A percentile compares a stretch with the other conserved stretches of the same genome.
These are phyloP conservation scores for Colletotrichum lentis DNA, from an alignment of 2,329 filamentous ascomycete species.

Conservation along the genomic window DNA sequence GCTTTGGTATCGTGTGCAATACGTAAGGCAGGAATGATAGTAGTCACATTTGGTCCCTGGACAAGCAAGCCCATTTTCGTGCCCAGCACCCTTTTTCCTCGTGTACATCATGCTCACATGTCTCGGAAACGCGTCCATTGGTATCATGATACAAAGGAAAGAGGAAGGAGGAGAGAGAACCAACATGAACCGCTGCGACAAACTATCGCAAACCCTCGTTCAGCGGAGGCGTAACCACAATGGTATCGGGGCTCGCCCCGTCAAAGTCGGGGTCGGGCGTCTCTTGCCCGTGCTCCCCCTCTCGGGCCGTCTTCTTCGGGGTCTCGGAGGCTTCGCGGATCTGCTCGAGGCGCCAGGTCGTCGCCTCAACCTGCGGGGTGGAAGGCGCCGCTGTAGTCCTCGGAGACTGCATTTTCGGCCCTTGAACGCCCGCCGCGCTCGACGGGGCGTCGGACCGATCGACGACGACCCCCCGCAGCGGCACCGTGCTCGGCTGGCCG, in stretches of 20 bases:
- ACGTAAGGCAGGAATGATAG: background rate
- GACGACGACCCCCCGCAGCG: conserved; percentile 46
- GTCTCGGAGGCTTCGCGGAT: conserved; percentile 36
- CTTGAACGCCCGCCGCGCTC: background rate
- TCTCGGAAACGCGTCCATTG: background rate
- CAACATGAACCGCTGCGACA: background rate
- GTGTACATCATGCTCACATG: background rate
- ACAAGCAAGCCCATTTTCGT: background rate
- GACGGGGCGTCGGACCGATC: conserved; percentile 13
- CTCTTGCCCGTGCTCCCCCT: background rate
- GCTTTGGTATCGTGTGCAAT: background rate
- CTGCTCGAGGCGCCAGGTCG: conserved; percentile 28
- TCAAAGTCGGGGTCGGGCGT: conserved; percentile 28
- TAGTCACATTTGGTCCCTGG: background rate
- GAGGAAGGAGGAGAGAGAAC: background rate
- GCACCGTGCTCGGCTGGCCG: conserved; percentile 42
- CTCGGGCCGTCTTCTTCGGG: conserved; percentile 13
- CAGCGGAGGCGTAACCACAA: conserved; percentile 32
- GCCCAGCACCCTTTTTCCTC: background rate
- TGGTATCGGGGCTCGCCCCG: conserved; percentile 35
- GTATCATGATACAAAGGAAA: conserved; percentile 31
- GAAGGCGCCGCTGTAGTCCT: background rate
- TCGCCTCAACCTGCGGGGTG: conserved; percentile 15
- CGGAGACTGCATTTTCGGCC: background rate
- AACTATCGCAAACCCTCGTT: background rate